These are phyloP conservation scores for Pythium apleroticum DNA, from an alignment of 352 stramenopile genomes.

Conservation along the genomic window DNA sequence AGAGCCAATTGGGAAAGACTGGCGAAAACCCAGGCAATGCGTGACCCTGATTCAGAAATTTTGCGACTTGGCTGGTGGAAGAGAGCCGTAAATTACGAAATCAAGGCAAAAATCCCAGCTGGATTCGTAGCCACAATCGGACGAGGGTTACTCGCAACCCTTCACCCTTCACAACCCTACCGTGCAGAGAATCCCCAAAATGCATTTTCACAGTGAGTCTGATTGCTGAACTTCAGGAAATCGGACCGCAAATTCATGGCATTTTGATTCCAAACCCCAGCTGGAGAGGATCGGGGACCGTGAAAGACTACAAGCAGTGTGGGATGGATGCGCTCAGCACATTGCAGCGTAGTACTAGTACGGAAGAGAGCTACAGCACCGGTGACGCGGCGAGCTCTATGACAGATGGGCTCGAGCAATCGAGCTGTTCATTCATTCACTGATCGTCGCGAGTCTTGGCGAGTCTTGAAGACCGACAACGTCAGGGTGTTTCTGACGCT, in stretches of 20 bases:
- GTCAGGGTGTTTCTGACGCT: too few relatives aligned
- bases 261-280: background rate
- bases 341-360: too few relatives aligned
- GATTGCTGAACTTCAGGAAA: constrained; percentile 5
- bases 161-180: background rate
- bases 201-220: background rate
- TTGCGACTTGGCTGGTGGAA: background rate
- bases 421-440: too few relatives aligned
- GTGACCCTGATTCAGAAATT: background rate
- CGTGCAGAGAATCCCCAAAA: background rate
- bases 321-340: too few relatives aligned
- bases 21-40: background rate
- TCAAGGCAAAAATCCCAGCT: constrained; percentile 1
- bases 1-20: background rate
- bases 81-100: constrained; percentile 12
- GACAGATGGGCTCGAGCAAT: background rate
- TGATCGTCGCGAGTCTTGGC: too few relatives aligned
- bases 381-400: background rate
- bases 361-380: background rate
- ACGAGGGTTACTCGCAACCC: background rate
- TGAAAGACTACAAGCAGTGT: background rate
- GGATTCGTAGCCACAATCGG: constrained; percentile 6
- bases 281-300: background rate
- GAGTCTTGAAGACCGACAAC: too few relatives aligned
- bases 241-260: background rate